Percentiles rank a stretch among this genome's conserved stretches.
These are phyloP conservation scores for Schizosaccharomyces versatilis DNA, from an alignment of 1,139 yeast genomes.

Conservation along the genomic window DNA sequence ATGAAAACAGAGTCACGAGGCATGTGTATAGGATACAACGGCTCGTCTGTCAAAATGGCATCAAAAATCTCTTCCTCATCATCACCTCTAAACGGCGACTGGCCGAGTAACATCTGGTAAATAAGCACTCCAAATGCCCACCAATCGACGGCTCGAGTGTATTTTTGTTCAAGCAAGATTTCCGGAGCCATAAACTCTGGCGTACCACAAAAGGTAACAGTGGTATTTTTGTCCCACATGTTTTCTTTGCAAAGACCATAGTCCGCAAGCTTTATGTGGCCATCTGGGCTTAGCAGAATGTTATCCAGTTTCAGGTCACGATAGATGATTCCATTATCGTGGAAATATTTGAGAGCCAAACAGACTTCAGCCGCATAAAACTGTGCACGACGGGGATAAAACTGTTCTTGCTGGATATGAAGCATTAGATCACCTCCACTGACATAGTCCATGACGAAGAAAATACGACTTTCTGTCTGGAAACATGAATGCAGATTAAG, in stretches of 20 bases:
- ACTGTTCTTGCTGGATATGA: slow-evolving; percentile 86
- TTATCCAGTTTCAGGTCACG: slow-evolving; percentile 92
- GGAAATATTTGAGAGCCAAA: slow-evolving; percentile 75
- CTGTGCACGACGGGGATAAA: slow-evolving; percentile 78
- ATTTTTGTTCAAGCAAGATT: slow-evolving; percentile 73
- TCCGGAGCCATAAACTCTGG: slow-evolving; percentile 99
- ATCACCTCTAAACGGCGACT: slow-evolving; percentile 93
- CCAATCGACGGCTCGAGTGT: slow-evolving; percentile 93
- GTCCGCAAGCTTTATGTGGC: slow-evolving; percentile 94
- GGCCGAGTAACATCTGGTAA: slow-evolving; percentile 88
- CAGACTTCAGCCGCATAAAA: slow-evolving; percentile 93
- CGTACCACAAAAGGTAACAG: slow-evolving; percentile 94
- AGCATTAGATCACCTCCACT: slow-evolving; percentile 98
- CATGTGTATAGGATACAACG: slow-evolving; percentile 93
- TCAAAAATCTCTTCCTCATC: slow-evolving; percentile 96
- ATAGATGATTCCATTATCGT: slow-evolving; percentile 84
- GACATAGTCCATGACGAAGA: slow-evolving; percentile 93
- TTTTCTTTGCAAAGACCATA: slow-evolving; percentile 91
- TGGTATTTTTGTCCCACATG: slow-evolving; percentile 78
- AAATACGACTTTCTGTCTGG: slow-evolving; percentile 91
- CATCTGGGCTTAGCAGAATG: slow-evolving; percentile 64
- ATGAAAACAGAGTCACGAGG: slow-evolving; percentile 90
- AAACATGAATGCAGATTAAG: slow-evolving; percentile 82
- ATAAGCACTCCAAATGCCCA: slow-evolving; percentile 97
- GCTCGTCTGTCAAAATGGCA: slow-evolving; percentile 93